phyloP scores from a whole-genome alignment of 2,329 filamentous ascomycete species.

The Botryotinia calthae region DNA sequence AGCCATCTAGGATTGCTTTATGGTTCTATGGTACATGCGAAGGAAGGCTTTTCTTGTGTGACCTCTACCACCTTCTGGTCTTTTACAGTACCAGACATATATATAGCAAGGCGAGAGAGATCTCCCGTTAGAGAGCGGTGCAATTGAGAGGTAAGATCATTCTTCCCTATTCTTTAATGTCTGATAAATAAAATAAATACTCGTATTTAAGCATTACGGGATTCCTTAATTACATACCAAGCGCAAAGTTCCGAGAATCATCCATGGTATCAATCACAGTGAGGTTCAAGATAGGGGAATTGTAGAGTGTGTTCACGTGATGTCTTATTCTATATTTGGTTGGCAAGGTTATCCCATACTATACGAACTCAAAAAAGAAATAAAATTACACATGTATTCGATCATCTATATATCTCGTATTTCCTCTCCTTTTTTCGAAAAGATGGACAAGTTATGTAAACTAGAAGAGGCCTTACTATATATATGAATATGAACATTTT shows the following conservation, averaged over 20 bases:
- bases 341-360: background rate
- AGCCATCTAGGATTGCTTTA: too few relatives aligned
- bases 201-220: background rate
- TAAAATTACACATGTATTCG: background rate
- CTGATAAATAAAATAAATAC: background rate
- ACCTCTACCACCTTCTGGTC: too few relatives aligned
- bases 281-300: background rate
- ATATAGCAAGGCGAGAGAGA: background rate
- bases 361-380: slow-evolving; percentile 5
- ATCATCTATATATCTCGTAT: background rate
- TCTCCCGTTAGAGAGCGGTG: background rate
- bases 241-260: background rate
- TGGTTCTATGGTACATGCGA: too few relatives aligned
- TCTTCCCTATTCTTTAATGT: accelerated
- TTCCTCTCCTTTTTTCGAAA: background rate
- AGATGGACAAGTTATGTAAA: background rate
- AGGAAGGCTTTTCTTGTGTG: too few relatives aligned
- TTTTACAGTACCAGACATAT: background rate
- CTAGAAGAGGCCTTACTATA: background rate
- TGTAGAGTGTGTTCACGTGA: background rate
- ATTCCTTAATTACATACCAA: background rate
- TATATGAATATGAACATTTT: background rate
- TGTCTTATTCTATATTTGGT: background rate
- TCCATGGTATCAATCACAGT: background rate
- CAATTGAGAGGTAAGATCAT: background rate